Percentiles rank a stretch among this genome's conserved stretches.
Conservation (phyloP, 371 early-diverging fungal genomes). For the Batkoa obscura region DNA sequence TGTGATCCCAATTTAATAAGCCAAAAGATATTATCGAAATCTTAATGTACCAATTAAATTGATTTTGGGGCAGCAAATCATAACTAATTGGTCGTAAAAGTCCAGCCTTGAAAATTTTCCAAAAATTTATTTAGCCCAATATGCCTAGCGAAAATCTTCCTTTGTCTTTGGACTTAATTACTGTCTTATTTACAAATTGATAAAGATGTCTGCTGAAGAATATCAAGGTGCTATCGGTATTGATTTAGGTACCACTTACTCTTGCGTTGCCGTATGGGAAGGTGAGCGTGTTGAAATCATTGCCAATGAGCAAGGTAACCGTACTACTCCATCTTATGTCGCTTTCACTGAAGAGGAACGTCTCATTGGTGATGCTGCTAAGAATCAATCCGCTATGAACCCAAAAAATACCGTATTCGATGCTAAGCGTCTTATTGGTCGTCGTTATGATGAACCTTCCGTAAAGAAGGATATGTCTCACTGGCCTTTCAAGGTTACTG, state of each 20-base stretch:
- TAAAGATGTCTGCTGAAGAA: conserved; percentile 21
- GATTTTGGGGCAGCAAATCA: no score
- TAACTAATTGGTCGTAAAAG: not conserved
- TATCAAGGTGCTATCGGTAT: conserved; percentile 50
- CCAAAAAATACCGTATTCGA: conserved; percentile 82
- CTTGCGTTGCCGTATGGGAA: conserved; percentile 52
- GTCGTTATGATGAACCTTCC: conserved; percentile 72
- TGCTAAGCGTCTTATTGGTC: conserved; percentile 92
- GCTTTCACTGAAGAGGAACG: conserved; percentile 71
- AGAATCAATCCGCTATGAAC: conserved; percentile 69
- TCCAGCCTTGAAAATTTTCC: not conserved
- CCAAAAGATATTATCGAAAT: no score
- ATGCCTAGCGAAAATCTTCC: not conserved
- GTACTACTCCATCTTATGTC: conserved; percentile 83
- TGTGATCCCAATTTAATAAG: no score
- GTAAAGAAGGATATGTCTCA: conserved; percentile 80
- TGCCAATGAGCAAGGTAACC: conserved; percentile 83
- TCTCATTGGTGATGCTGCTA: conserved; percentile 76
- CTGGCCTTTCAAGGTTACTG: conserved; percentile 69
- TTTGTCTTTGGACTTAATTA: not conserved
- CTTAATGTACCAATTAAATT: no score
- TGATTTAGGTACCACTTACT: conserved; percentile 62
- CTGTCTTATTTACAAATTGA: not conserved
- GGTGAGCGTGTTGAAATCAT: conserved; percentile 58
- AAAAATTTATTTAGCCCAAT: not conserved